Evolutionary conservation across 2,329 filamentous ascomycete genomes (phyloP).

Genomic region (Sporothrix protearum): DNA sequence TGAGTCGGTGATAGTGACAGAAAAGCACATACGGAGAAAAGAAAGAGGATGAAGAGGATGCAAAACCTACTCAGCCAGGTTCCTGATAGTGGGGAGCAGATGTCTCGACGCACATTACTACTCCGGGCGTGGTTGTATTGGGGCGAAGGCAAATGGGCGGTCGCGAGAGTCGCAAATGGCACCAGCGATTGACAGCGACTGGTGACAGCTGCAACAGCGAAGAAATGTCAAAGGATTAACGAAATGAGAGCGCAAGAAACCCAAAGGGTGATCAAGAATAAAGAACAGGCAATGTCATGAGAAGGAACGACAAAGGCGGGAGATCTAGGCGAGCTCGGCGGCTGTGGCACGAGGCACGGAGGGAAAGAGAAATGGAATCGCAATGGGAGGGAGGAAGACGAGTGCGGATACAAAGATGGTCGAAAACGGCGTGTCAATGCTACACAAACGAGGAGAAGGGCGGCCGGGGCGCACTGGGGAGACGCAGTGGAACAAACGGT

Average conservation of each 20-base stretch:
- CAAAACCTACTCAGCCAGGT: conserved; percentile 23
- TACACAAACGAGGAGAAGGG: conserved; percentile 16
- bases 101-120: conserved; percentile 24
- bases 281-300: not conserved
- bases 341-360: conserved; percentile 11
- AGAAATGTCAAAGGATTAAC: not conserved
- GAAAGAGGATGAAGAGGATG: not conserved
- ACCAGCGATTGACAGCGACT: not conserved
- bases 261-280: not conserved
- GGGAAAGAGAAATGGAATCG: conserved; percentile 4
- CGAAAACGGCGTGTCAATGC: conserved; percentile 7
- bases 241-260: not conserved
- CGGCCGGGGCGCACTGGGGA: conserved; percentile 4
- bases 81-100: not conserved
- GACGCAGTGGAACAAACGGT: conserved; percentile 16
- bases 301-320: not conserved
- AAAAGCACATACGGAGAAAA: not conserved
- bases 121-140: not conserved
- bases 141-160: not conserved
- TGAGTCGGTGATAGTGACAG: not conserved
- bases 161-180: not conserved
- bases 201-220: not conserved
- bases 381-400: not conserved
- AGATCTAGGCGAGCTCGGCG: not conserved
- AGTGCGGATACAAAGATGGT: not conserved